Percentiles rank a stretch among this genome's conserved stretches.
Evolutionary conservation across 305 asterid species (phyloP).

Genomic region (Fraxinus sp.): DNA sequence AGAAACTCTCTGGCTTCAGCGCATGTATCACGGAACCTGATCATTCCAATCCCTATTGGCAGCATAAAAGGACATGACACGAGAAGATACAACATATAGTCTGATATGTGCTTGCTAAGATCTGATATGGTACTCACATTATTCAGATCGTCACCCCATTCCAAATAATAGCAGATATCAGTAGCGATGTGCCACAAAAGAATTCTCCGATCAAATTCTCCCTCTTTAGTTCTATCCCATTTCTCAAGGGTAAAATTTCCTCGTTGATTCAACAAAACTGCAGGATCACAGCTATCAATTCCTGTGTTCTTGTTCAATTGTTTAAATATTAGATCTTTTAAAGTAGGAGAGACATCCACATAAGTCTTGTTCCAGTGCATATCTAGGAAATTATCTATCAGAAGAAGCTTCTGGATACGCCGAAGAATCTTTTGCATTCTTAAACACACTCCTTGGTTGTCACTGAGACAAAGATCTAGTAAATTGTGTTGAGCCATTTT

Average conservation of each 20-base stretch:
- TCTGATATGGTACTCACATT: background rate
- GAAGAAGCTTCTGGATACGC: conserved; percentile 20
- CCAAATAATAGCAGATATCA: conserved; percentile 38
- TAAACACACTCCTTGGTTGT: conserved; percentile 7
- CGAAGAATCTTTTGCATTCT: background rate
- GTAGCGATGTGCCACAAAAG: conserved; percentile 53
- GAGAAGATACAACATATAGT: conserved; percentile 52
- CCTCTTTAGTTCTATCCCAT: conserved; percentile 1
- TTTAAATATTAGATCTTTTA: conserved; percentile 32
- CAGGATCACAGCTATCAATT: conserved; percentile 1
- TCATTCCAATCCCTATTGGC: conserved; percentile 56
- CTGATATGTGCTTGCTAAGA: conserved; percentile 30
- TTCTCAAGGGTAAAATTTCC: conserved; percentile 16
- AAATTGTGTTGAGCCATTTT: conserved; percentile 42
- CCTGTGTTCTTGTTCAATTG: conserved; percentile 9
- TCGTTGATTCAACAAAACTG: conserved; percentile 13
- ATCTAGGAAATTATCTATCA: conserved; percentile 23
- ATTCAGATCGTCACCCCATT: background rate
- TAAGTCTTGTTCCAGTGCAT: conserved; percentile 25
- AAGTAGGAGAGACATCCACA: background rate
- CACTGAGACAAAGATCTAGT: conserved; percentile 30
- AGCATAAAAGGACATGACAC: conserved; percentile 46
- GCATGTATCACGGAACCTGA: conserved; percentile 45
- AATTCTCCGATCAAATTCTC: conserved; percentile 45
- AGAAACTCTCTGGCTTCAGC: conserved; percentile 48